Evolutionary conservation across 106 monocot species (phyloP), one percentile per base, ranked within the genome.

Genomic region (Phalaenopsis equestris): DNA sequence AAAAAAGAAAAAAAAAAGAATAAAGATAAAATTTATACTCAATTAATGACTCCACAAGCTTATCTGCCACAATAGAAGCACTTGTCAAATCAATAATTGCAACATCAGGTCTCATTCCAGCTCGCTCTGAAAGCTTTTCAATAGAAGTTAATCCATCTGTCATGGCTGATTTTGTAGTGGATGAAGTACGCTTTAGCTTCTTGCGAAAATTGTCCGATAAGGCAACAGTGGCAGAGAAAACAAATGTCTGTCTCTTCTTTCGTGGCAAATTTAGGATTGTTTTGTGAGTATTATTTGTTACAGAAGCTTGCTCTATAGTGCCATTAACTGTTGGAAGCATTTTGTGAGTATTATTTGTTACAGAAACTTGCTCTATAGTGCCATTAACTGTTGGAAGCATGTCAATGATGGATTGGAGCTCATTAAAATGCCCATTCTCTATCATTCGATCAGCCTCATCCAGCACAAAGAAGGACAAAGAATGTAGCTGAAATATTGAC

Each of bases 371-470:
- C 18, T 75, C 78, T 52, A 11, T 38, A 75, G 48, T 81, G 52
- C 79, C 78, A 42, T 79, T 77, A 72, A 67, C 46, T 17, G 85
- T 72, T 14, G 98, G 98, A 72, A 99, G 90, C 91, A 95, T 87
- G 79, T 95, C 95, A 85, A 99, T 90, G 68, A 95, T 99, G 75
- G 91, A 95, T 55, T 95, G 93, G 56, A 99, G 82, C 68, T 99
- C 99, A 82, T 88, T 87, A 88, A 95, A 95, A 87, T 99, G 99
- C 4, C 99, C 99, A 79, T 68, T 79, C 73, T 95, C 99, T 80
- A 99, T 91, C 99, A 99, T 99, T 67, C 95, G 83, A 91, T 99
- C 99, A 88, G 99, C 99, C 83, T 99, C 99, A 86, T 99, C 99
- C 77, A 99, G 79, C 73, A 99, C 93, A 81, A 99, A 99, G 83